phyloP scores from a whole-genome alignment of 805 yeast genomes.

The Kuraishia floccosa region DNA sequence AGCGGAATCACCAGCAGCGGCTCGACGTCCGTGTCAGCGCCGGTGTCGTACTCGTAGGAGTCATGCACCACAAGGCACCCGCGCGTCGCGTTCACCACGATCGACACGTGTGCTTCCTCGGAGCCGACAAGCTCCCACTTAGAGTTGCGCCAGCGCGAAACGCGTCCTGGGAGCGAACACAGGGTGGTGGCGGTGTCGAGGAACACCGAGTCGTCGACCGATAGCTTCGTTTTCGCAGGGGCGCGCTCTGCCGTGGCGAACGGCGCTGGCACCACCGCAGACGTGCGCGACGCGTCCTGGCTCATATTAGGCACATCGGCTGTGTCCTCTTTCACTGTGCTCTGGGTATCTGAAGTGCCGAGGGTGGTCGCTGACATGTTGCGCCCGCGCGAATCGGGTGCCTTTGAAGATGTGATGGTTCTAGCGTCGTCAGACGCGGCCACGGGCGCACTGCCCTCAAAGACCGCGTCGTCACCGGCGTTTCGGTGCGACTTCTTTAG shows the following conservation, averaged over 20 bases:
- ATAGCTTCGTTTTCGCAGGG: constrained; percentile 2
- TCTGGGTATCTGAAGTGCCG: not conserved
- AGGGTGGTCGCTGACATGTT: constrained; percentile 3
- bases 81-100: constrained; percentile 3
- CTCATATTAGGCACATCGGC: not conserved
- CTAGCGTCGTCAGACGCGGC: constrained; percentile 1
- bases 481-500: constrained; percentile 1
- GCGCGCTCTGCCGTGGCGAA: constrained; percentile 4
- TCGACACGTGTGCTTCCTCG: constrained; percentile 2
- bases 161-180: constrained; percentile 11
- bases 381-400: constrained; percentile 1
- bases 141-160: constrained; percentile 13
- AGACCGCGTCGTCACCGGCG: not conserved
- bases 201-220: not conserved
- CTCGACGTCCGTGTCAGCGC: not conserved
- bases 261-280: constrained; percentile 4
- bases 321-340: not conserved
- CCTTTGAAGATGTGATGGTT: too few relatives aligned
- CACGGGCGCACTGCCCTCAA: not conserved
- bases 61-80: constrained; percentile 4
- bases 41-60: not conserved
- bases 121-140: constrained; percentile 15
- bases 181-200: constrained; percentile 4
- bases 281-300: not conserved
- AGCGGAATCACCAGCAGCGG: constrained; percentile 9